phyloP scores from a whole-genome alignment of 257 asterid species.

The Plantago elongata region DNA sequence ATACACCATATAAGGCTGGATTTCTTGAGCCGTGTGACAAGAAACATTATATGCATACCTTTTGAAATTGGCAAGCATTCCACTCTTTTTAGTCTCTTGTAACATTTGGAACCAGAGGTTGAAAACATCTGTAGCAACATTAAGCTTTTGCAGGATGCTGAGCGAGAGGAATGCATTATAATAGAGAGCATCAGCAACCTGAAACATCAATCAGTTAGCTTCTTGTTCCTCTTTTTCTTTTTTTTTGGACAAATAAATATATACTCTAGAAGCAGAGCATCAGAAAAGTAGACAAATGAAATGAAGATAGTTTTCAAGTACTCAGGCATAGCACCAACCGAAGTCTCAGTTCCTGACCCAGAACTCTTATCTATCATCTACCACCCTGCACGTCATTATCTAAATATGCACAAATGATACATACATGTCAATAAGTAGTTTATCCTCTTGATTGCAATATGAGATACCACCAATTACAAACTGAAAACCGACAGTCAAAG shows the following conservation, averaged over 20 bases:
- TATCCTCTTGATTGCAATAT: too few species aligned
- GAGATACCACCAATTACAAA: too few species aligned
- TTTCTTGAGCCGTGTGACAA: too few species aligned
- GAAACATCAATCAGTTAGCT: slow-evolving; percentile 18
- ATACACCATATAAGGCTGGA: too few species aligned
- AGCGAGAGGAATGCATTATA: slow-evolving; percentile 73
- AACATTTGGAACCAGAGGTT: slow-evolving; percentile 96
- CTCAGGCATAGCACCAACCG: neutral
- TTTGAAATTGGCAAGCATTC: slow-evolving; percentile 65
- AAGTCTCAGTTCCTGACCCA: neutral
- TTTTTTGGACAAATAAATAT: slow-evolving; percentile 8
- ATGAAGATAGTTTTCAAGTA: neutral
- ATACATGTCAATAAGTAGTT: too few species aligned
- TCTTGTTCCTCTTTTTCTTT: slow-evolving; percentile 16
- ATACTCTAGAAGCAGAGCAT: slow-evolving; percentile 1
- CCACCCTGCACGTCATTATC: too few species aligned
- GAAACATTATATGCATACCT: slow-evolving; percentile 33
- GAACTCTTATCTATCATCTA: too few species aligned
- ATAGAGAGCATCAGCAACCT: slow-evolving; percentile 94
- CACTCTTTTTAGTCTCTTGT: slow-evolving; percentile 84
- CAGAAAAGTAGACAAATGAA: neutral
- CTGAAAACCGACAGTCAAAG: too few species aligned
- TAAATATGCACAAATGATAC: too few species aligned
- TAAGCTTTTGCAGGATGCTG: slow-evolving; percentile 78
- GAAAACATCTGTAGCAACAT: slow-evolving; percentile 79